Evolutionary conservation across 2,329 filamentous ascomycete genomes (phyloP), one percentile per base, ranked within the genome.

Genomic region (Chrysoporthe deuterocubensis): DNA sequence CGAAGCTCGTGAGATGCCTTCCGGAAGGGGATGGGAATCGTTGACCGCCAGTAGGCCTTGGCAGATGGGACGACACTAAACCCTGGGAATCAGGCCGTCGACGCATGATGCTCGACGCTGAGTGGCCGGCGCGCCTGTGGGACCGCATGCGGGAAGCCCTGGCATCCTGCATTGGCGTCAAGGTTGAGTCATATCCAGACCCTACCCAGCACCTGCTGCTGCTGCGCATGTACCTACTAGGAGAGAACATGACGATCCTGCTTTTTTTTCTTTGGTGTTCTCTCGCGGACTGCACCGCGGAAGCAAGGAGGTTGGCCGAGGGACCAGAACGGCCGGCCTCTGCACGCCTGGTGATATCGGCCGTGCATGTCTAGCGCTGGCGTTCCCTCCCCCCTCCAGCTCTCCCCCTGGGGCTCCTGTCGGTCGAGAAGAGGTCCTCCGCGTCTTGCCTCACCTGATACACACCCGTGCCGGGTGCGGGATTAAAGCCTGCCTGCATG

Each of bases 141-240:
- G 48, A 67, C 61, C 64, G 56, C 60, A 62, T 67, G 65, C 62
- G 58, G 65, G 65, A 46, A 58, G 62, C 60, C 64, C 50, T 64
- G 61, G 54, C 54, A 44, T 67, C 46, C 56, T 67, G 64, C 61
- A 66, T 69, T 67, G 65, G 67, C 65, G 65, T 64, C 42, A 57
- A 59, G 5, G 2, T 16, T 69, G 67, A 69, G 48, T 69, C 67
- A 69, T 64, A 44, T 48, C 42, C 40, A 60, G 34, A 13, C 43
- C 18, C 48, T 59, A 63, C 63, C 58, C 26, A 26, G 26, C 26
- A 50, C 37, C 3, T 40, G 37, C 37, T 7, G 37, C 9, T 40
- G 37, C 37, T 40, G 5, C 6, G 37, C 5, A 40, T 9, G 9
- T 9, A 9, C 37, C 37, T 40, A 9, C 37, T 7, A 9, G 37